Percentiles rank a stretch among this genome's conserved stretches.
Conservation (phyloP, 495 filamentous ascomycete genomes). For the Podospora pseudocomata region DNA sequence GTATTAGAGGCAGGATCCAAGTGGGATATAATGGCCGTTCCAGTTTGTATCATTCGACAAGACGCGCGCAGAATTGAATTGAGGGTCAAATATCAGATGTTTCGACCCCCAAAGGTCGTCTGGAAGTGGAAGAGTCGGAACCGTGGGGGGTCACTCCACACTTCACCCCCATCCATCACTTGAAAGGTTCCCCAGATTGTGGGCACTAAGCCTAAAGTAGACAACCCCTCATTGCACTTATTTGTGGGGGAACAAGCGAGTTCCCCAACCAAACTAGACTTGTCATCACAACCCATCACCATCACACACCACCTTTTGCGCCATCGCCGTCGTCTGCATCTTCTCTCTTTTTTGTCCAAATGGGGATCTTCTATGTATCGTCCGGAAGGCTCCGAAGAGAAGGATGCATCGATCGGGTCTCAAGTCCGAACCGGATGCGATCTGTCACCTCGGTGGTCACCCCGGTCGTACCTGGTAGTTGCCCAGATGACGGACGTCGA, state of each 20-base stretch:
- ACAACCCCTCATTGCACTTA: background rate
- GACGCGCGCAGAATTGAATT: background rate
- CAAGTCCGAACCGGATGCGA: background rate
- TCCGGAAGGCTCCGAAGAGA: background rate
- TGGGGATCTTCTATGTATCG: background rate
- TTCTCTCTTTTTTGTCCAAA: background rate
- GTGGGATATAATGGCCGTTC: no score
- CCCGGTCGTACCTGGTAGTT: no score
- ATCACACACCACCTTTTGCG: background rate
- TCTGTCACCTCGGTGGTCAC: no score
- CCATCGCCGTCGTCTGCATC: background rate
- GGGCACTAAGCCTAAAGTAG: background rate
- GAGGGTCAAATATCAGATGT: background rate
- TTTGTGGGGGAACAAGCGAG: background rate
- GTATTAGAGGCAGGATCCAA: no score
- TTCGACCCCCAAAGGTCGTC: background rate
- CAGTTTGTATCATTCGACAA: background rate
- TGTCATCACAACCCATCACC: no score
- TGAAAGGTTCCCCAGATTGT: background rate
- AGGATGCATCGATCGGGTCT: background rate
- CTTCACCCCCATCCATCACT: background rate
- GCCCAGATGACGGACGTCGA: no score
- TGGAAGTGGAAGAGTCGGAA: background rate
- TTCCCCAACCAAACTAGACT: background rate
- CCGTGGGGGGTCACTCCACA: background rate